A percentile compares a stretch with the other conserved stretches of the same genome.
Evolutionary conservation across 1,284 basidiomycete species (phyloP).

Genomic region (Cerrena zonata): DNA sequence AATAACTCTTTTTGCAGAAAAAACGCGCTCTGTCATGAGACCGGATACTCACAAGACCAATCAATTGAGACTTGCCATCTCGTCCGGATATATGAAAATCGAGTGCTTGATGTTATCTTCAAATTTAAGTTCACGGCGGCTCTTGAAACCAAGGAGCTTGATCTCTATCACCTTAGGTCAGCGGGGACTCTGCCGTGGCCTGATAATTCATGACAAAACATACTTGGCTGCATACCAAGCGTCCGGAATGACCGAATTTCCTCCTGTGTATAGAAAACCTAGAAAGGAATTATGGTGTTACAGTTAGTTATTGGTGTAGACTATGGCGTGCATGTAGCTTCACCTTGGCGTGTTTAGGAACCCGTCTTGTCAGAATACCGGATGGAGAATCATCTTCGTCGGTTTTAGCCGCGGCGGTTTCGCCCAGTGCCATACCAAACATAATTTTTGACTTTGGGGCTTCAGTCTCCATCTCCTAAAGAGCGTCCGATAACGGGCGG

Average conservation of each 20-base stretch:
- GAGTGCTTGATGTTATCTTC: conserved; percentile 91
- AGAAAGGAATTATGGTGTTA: not conserved
- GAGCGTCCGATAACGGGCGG: not conserved
- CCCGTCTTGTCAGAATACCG: conserved; percentile 29
- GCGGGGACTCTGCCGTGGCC: not conserved
- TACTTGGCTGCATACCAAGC: conserved; percentile 71
- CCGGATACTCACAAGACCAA: not conserved
- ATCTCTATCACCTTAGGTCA: conserved; percentile 38
- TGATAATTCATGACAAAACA: conserved; percentile 18
- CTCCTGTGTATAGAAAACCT: conserved; percentile 72
- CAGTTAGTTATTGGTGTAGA: not conserved
- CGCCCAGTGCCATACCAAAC: conserved; percentile 58
- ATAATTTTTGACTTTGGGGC: conserved; percentile 52
- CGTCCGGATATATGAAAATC: conserved; percentile 88
- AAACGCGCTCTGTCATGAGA: not conserved
- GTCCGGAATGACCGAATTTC: conserved; percentile 80
- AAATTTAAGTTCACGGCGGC: conserved; percentile 63
- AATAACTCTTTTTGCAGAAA: conserved; percentile 51
- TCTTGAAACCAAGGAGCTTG: conserved; percentile 82
- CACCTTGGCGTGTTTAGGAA: conserved; percentile 48
- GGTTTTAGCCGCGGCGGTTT: conserved; percentile 37
- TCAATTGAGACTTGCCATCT: conserved; percentile 52
- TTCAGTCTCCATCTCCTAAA: conserved; percentile 43
- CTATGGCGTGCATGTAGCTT: conserved; percentile 14
- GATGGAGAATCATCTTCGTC: conserved; percentile 35